These are phyloP conservation scores for Dactylellina sp. DNA, from an alignment of 2,329 filamentous ascomycete species.

Conservation along the genomic window DNA sequence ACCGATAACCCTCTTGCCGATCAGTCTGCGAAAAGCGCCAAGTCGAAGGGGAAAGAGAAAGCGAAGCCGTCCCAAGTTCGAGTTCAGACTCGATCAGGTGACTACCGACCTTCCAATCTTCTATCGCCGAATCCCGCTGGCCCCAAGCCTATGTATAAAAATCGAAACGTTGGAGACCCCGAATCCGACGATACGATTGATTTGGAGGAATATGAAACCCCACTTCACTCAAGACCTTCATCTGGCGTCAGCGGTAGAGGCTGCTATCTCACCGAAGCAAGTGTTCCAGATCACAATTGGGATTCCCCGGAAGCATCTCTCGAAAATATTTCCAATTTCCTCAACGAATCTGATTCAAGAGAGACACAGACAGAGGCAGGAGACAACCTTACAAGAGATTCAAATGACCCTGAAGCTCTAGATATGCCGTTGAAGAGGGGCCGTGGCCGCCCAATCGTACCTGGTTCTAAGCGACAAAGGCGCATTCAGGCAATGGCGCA, in stretches of 20 bases:
- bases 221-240: slow-evolving; percentile 3
- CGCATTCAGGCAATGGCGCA: slow-evolving; percentile 51
- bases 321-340: neutral
- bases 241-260: neutral
- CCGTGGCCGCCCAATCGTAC: slow-evolving; percentile 50
- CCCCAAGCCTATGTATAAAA: neutral
- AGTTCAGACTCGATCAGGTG: no score
- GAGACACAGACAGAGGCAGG: neutral
- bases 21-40: neutral
- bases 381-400: neutral
- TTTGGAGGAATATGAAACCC: slow-evolving; percentile 21
- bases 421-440: slow-evolving; percentile 22
- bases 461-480: slow-evolving; percentile 46
- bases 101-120: no score
- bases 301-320: neutral
- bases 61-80: neutral
- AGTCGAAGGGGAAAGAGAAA: slow-evolving; percentile 13
- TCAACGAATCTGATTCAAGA: neutral
- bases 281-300: neutral
- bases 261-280: slow-evolving; percentile 4
- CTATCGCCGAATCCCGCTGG: no score
- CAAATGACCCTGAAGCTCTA: neutral
- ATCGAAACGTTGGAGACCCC: neutral
- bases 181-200: slow-evolving; percentile 50
- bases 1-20: neutral